Conservation (phyloP, 139 green algal genomes). For the Chlorella sp. region DNA sequence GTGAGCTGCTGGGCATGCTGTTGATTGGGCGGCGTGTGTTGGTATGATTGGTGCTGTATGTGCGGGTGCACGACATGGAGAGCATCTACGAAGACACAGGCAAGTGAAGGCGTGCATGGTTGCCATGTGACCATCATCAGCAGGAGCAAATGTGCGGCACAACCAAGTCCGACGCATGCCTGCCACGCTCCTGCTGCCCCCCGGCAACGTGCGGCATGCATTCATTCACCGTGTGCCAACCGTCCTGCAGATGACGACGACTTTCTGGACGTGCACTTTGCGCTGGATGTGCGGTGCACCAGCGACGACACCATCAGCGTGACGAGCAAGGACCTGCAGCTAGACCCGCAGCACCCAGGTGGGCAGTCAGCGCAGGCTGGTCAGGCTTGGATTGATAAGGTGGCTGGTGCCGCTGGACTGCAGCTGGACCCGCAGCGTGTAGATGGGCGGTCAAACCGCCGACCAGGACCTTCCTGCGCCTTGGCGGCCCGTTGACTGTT, state of each 20-base stretch:
- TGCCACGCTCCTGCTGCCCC: too few relatives aligned
- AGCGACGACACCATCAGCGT: constrained; percentile 76
- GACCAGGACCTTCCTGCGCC: too few relatives aligned
- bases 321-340: constrained; percentile 64
- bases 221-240: too few relatives aligned
- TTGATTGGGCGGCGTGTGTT: too few relatives aligned
- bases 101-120: constrained; percentile 31
- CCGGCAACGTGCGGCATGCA: too few relatives aligned
- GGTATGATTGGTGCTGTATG: too few relatives aligned
- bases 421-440: constrained; percentile 40
- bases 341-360: constrained; percentile 43
- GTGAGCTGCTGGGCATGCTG: constrained; percentile 11
- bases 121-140: too few relatives aligned
- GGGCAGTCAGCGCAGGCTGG: neutral
- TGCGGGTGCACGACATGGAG: too few relatives aligned
- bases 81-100: constrained; percentile 58
- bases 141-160: too few relatives aligned
- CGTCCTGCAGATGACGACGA: constrained; percentile 15
- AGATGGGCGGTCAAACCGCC: constrained; percentile 3
- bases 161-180: too few relatives aligned
- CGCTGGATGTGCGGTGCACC: constrained; percentile 67
- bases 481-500: too few relatives aligned
- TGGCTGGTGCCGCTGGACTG: constrained; percentile 36
- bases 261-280: constrained; percentile 56
- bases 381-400: too few relatives aligned